Conservation (phyloP, 441 rosid genomes). For the Sinapis alba region DNA sequence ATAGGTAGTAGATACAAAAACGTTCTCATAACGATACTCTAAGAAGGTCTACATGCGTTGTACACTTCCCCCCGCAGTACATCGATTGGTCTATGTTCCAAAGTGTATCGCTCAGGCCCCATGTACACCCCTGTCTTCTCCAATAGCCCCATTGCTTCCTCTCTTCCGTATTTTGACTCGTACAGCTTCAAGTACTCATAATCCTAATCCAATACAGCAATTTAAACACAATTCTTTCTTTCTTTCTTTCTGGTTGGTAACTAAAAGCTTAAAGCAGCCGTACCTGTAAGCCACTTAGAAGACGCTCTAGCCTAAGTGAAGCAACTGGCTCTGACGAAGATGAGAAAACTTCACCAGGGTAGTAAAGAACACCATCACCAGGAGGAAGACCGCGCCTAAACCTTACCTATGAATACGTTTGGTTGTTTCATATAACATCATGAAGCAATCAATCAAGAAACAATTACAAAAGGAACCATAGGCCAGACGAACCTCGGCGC, state of each 20-base stretch:
- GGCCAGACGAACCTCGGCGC: constrained; percentile 72
- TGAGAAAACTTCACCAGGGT: constrained; percentile 94
- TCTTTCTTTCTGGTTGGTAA: constrained; percentile 1
- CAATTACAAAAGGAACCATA: neutral
- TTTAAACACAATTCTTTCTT: constrained; percentile 43
- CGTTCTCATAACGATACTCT: constrained; percentile 13
- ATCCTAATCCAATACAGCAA: constrained; percentile 74
- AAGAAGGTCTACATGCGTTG: constrained; percentile 62
- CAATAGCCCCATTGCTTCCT: constrained; percentile 70
- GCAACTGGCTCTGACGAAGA: constrained; percentile 83
- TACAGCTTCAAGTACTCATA: constrained; percentile 84
- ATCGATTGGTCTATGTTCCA: constrained; percentile 84
- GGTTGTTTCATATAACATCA: neutral
- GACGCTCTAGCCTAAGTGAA: constrained; percentile 85
- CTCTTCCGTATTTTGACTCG: constrained; percentile 74
- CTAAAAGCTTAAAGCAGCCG: constrained; percentile 16
- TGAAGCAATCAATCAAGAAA: constrained; percentile 5
- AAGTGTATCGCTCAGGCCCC: constrained; percentile 91
- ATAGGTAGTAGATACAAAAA: constrained; percentile 18
- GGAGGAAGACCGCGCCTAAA: constrained; percentile 95
- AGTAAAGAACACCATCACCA: constrained; percentile 88
- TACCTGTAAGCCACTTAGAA: constrained; percentile 94
- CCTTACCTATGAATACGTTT: constrained; percentile 56
- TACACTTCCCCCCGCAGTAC: constrained; percentile 87
- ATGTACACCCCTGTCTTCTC: constrained; percentile 85